A percentile compares a stretch with the other conserved stretches of the same genome.
These are phyloP conservation scores for Coix lacrymajobi DNA, from an alignment of 176 grass and related monocot genomes.

Conservation along the genomic window DNA sequence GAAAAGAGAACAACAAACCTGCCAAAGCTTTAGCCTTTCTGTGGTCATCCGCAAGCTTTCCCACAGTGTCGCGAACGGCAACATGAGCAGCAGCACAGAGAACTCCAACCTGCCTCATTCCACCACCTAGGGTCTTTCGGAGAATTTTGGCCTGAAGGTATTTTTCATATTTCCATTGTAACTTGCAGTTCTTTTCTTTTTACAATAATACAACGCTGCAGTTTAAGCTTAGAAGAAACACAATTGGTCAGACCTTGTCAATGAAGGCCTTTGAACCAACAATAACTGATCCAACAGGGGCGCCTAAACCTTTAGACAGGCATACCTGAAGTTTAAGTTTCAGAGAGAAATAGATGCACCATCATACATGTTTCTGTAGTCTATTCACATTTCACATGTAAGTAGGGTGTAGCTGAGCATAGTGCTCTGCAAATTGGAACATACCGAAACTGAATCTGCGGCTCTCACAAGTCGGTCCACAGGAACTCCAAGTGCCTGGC, in stretches of 20 bases:
- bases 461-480: slow-evolving; percentile 72
- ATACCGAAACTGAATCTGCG: slow-evolving; percentile 93
- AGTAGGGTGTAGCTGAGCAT: not conserved
- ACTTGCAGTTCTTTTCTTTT: not conserved
- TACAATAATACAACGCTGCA: too few relatives aligned
- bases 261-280: slow-evolving; percentile 72
- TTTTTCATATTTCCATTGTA: not conserved
- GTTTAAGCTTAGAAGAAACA: not conserved
- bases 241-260: slow-evolving; percentile 47
- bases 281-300: slow-evolving; percentile 83
- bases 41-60: slow-evolving; percentile 79
- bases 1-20: slow-evolving; percentile 25
- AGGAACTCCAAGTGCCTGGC: slow-evolving; percentile 74
- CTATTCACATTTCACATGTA: not conserved
- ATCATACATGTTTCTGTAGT: not conserved
- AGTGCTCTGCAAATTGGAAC: not conserved
- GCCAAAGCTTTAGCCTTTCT: slow-evolving; percentile 75
- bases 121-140: slow-evolving; percentile 93
- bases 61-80: slow-evolving; percentile 54
- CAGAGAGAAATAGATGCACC: not conserved
- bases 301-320: slow-evolving; percentile 90
- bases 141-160: slow-evolving; percentile 61
- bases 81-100: slow-evolving; percentile 82
- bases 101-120: slow-evolving; percentile 88
- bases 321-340: slow-evolving; percentile 57